Evolutionary conservation across 306 rosid species (phyloP), one percentile per base, ranked within the genome.

Genomic region (Vigna unguiculata): DNA sequence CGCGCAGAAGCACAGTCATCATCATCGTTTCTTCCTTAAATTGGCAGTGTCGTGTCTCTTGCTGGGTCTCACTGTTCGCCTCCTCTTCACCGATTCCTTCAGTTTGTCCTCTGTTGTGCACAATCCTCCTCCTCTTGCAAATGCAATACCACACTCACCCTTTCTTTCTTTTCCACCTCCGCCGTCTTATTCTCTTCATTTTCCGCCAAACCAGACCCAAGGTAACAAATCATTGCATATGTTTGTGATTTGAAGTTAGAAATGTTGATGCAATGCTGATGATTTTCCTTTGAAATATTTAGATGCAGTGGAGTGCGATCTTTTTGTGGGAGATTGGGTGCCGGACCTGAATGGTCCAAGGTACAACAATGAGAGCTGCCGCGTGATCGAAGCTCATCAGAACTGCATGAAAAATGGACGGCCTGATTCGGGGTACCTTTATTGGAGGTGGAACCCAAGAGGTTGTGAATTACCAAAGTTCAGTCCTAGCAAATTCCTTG

Each of bases 331-430:
- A 72, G 88, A 87, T n/a, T 94, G 97, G 98, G 83, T 90, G 22
- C 61, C 78, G 28, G 91, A 92, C 71, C 57, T 58, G 60, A 79
- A 88, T 69, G 93, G 87, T 22, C 95, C 93, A 68, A 76, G 63
- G 48, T 88, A 94, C 84, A 91, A 88, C 0, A 91, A 91, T 36
- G 90, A 87, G 76, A 91, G 90, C 74, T 94, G 97, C 84, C 85
- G 15, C 67, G 78, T 76, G 81, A 77, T 91, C 38, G 93, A 90
- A 79, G 66, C 72, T 84, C 97, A 87, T 80, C 97, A 94, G 76
- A 87, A 94, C 64, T 94, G 97, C 67, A 85, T 91, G 84, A 87
- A 69, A 3, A 93, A 91, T 65, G 98, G 96, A 51, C 93, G 97
- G 7, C 90, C 95, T 3, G 97, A 94, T 81, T 82, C 86, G 0